These are phyloP conservation scores for Piper longum DNA, from an alignment of 164 flowering plant species.

Conservation along the genomic window DNA sequence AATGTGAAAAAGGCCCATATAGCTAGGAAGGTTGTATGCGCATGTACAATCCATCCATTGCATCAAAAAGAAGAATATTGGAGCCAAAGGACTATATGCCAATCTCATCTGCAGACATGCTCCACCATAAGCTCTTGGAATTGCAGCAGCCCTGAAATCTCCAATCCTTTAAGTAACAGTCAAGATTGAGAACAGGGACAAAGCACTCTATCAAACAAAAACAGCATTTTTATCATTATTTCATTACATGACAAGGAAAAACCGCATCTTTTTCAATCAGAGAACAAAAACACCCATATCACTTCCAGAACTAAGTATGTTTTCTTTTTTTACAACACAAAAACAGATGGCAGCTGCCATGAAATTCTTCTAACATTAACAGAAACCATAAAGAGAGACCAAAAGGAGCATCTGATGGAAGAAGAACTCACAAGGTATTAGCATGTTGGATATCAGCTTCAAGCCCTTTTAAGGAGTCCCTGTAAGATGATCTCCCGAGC, in stretches of 20 bases:
- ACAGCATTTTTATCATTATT: no score
- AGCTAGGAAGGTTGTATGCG: conserved; percentile 51
- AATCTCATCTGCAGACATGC: conserved; percentile 60
- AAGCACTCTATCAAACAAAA: not conserved
- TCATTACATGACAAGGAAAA: not conserved
- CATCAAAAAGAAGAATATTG: conserved; percentile 42
- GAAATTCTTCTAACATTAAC: no score
- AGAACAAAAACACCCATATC: no score
- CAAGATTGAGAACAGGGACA: not conserved
- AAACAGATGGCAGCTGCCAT: no score
- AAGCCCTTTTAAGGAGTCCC: conserved; percentile 50
- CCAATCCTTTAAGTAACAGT: not conserved
- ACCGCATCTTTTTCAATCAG: no score
- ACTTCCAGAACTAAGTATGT: no score
- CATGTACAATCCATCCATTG: conserved; percentile 73
- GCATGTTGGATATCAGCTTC: conserved; percentile 83
- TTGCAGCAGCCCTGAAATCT: conserved; percentile 56
- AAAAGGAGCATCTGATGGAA: not conserved
- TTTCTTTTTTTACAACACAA: no score
- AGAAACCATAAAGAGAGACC: not conserved
- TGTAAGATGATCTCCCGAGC: conserved; percentile 36
- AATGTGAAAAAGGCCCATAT: conserved; percentile 51
- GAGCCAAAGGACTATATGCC: conserved; percentile 54
- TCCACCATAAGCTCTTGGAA: conserved; percentile 60
- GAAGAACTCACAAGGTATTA: conserved; percentile 51